phyloP scores from a whole-genome alignment of 2,329 filamentous ascomycete species.

The Nemania abortiva region DNA sequence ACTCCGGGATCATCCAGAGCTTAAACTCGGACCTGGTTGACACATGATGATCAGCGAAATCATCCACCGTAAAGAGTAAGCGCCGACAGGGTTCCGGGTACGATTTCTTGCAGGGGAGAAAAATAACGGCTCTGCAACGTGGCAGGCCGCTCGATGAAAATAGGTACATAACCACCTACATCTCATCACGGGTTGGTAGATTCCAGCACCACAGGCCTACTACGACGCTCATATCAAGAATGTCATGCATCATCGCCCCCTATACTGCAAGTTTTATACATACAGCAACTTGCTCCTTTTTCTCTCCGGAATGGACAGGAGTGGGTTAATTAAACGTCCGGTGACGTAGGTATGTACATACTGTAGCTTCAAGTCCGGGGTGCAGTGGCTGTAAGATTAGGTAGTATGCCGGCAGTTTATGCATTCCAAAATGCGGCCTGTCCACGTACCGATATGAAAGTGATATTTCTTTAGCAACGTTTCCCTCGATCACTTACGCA shows the following conservation, averaged over 20 bases:
- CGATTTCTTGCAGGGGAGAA: slow-evolving; percentile 10
- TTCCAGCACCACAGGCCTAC: not conserved
- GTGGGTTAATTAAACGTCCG: not conserved
- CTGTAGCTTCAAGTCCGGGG: slow-evolving; percentile 4
- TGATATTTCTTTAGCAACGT: too few species aligned
- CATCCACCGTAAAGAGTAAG: not conserved
- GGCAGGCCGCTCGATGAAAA: not conserved
- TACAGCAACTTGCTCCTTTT: not conserved
- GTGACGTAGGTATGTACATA: slow-evolving; percentile 26
- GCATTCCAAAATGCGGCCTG: not conserved
- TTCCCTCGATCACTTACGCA: too few species aligned
- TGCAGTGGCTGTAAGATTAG: not conserved
- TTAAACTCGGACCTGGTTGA: not conserved
- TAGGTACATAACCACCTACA: not conserved
- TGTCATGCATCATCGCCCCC: not conserved
- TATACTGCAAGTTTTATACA: not conserved
- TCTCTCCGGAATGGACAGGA: not conserved
- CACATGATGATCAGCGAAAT: slow-evolving; percentile 22
- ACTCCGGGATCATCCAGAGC: not conserved
- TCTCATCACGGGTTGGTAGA: not conserved
- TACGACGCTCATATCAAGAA: slow-evolving; percentile 3
- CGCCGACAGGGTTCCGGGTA: not conserved
- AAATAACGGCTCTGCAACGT: slow-evolving; percentile 8
- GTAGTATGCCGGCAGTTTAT: not conserved
- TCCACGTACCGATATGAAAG: too few species aligned